These are phyloP conservation scores for Candida multigemmis DNA, from an alignment of 805 yeast genomes.

Conservation along the genomic window DNA sequence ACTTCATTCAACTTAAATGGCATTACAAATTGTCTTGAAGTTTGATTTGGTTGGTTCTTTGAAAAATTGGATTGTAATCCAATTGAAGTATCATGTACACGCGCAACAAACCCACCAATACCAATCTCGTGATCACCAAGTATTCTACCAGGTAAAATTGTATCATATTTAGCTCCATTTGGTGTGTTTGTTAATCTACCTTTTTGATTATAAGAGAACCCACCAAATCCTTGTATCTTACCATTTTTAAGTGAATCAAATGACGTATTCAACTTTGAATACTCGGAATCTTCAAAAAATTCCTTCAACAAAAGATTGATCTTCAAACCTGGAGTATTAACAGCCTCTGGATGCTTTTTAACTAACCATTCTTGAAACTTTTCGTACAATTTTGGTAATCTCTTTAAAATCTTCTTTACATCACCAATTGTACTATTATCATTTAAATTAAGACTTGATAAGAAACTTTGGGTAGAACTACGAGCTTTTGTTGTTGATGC, in stretches of 20 bases:
- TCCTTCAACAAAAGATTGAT: slow-evolving; percentile 21
- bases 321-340: slow-evolving; percentile 11
- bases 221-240: slow-evolving; percentile 60
- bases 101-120: slow-evolving; percentile 36
- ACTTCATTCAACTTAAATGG: slow-evolving; percentile 34
- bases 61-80: slow-evolving; percentile 30
- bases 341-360: slow-evolving; percentile 34
- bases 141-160: slow-evolving; percentile 63
- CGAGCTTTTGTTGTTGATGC: slow-evolving; percentile 9
- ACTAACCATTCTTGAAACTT: slow-evolving; percentile 50
- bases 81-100: slow-evolving; percentile 24
- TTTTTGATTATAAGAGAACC: slow-evolving; percentile 57
- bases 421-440: slow-evolving; percentile 15
- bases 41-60: slow-evolving; percentile 30
- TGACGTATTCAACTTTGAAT: slow-evolving; percentile 1
- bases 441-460: slow-evolving; percentile 22
- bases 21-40: slow-evolving; percentile 32
- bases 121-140: slow-evolving; percentile 43
- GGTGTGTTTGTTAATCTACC: slow-evolving; percentile 68
- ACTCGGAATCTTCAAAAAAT: slow-evolving; percentile 15
- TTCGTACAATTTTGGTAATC: slow-evolving; percentile 38
- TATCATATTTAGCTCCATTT: slow-evolving; percentile 50
- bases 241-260: slow-evolving; percentile 2
- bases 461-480: slow-evolving; percentile 14
- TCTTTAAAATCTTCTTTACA: slow-evolving; percentile 23